Evolutionary conservation across 495 filamentous ascomycete genomes (phyloP), one percentile per base, ranked within the genome.

Genomic region (Neurospora pannonica): DNA sequence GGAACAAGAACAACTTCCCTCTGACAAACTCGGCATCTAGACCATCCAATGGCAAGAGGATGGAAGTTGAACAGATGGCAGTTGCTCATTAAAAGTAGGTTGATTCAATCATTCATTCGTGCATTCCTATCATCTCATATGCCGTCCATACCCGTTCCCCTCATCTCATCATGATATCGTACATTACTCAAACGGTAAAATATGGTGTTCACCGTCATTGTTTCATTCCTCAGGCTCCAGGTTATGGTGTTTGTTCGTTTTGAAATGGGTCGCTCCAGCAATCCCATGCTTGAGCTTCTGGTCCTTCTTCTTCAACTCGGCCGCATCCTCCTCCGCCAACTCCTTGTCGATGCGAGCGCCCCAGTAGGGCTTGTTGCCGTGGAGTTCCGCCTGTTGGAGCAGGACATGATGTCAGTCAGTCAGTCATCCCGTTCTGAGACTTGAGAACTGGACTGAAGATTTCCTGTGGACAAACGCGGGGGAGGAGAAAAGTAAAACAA

Each of bases 291-390:
- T 34, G 40, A 9, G 71, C 73, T 75, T 71, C 37, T 40, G 70
- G 7, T 75, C 34, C 72, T 77, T 81, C 60, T 73, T 78, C 54
- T 24, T 60, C n/a, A 81, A 8, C 70, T 67, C 74, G 1, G 36
- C 78, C 21, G 76, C 74, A 19, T 81, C 79, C 28, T 81, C 78
- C 24, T 73, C 72, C 38, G 67, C 42, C 21, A 81, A 36, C 54
- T 81, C 76, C 70, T 79, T 79, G 75, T 81, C 79, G 34, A 77
- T 79, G 7, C 70, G 69, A 24, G 78, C 79, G 28, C 79, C 79
- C 48, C 71, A 72, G 72, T 19, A 5, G 1, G 79, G 79, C 60
- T 73, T 73, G 75, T 77, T 79, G 31, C 75, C 74, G 70, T 81
- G 70, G 1, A 76, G 28, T 2, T 17, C 74, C 8, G 78, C 78